Evolutionary conservation across 805 yeast genomes (phyloP).

Genomic region (Kodamaea jinghongensis): DNA sequence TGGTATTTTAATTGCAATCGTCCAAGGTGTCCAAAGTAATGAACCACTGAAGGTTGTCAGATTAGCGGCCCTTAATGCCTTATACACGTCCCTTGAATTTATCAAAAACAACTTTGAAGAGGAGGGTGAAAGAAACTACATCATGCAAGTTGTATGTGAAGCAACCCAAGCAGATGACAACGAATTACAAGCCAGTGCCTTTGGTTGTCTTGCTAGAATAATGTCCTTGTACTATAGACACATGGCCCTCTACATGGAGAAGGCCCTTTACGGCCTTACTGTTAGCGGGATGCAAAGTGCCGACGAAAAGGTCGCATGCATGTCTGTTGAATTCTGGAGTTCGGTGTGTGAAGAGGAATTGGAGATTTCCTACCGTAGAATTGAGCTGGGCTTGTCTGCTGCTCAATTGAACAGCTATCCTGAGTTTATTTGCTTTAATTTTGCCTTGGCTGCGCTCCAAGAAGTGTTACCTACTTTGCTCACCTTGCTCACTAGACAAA

Average conservation of each 20-base stretch:
- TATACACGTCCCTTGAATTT: slow-evolving; percentile 87
- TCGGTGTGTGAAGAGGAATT: slow-evolving; percentile 99
- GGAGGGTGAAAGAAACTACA: slow-evolving; percentile 93
- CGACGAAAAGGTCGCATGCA: slow-evolving; percentile 86
- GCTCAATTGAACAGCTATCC: slow-evolving; percentile 28
- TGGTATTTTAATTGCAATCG: slow-evolving; percentile 91
- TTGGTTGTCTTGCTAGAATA: slow-evolving; percentile 90
- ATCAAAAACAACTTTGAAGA: slow-evolving; percentile 83
- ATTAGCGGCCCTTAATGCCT: slow-evolving; percentile 86
- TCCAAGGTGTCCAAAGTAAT: slow-evolving; percentile 88
- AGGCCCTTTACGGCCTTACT: slow-evolving; percentile 87
- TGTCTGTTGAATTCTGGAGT: slow-evolving; percentile 99
- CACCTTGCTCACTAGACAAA: slow-evolving; percentile 76
- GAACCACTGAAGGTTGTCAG: slow-evolving; percentile 78
- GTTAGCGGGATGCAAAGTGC: slow-evolving; percentile 85
- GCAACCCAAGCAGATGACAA: slow-evolving; percentile 88
- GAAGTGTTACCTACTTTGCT: slow-evolving; percentile 88
- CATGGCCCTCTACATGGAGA: slow-evolving; percentile 96
- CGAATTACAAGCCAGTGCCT: slow-evolving; percentile 89
- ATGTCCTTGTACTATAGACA: slow-evolving; percentile 84
- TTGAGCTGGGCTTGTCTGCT: slow-evolving; percentile 52
- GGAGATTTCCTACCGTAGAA: slow-evolving; percentile 68
- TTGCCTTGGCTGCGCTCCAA: slow-evolving; percentile 78
- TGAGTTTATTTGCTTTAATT: slow-evolving; percentile 62
- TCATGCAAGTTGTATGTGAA: slow-evolving; percentile 98